Evolutionary conservation across 495 filamentous ascomycete species (phyloP).

Genomic region (Aspergillus ostianus): DNA sequence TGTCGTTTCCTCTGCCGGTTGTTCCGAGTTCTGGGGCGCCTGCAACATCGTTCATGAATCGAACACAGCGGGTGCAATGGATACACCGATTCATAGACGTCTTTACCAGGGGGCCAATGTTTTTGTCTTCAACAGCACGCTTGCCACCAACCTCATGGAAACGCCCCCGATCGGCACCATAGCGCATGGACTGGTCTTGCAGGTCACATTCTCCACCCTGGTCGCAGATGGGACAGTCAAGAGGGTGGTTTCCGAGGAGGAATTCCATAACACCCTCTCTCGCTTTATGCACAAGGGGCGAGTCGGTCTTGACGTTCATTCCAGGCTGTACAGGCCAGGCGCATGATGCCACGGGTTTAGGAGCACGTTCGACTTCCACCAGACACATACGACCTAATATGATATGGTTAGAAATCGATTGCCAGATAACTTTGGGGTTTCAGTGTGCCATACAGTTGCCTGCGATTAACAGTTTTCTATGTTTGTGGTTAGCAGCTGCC

Average conservation of each 20-base stretch:
- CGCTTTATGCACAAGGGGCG: slow-evolving; percentile 92
- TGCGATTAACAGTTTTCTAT: slow-evolving; percentile 93
- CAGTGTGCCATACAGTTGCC: slow-evolving; percentile 70
- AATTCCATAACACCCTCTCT: slow-evolving; percentile 99
- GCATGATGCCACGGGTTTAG: slow-evolving; percentile 97
- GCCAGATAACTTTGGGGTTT: neutral
- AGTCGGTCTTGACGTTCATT: slow-evolving; percentile 98
- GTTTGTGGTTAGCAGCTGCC: slow-evolving; percentile 29
- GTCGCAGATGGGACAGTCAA: slow-evolving; percentile 98
- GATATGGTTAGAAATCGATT: slow-evolving; percentile 12
- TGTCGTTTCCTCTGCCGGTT: slow-evolving; percentile 89
- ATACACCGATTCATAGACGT: slow-evolving; percentile 99
- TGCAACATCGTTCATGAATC: slow-evolving; percentile 96
- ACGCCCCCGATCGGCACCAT: slow-evolving; percentile 90
- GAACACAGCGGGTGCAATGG: slow-evolving; percentile 95
- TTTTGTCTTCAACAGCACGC: slow-evolving; percentile 98
- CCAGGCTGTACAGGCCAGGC: slow-evolving; percentile 98
- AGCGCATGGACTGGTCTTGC: slow-evolving; percentile 98
- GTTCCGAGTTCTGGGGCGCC: slow-evolving; percentile 94
- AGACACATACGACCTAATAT: slow-evolving; percentile 82
- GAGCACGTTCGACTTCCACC: slow-evolving; percentile 92
- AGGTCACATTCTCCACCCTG: slow-evolving; percentile 98
- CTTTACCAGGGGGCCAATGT: slow-evolving; percentile 97
- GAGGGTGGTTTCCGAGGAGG: slow-evolving; percentile 90
- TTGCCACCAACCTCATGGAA: slow-evolving; percentile 96